Conservation (phyloP, 805 yeast genomes). For the Grigorovia jiainica region DNA sequence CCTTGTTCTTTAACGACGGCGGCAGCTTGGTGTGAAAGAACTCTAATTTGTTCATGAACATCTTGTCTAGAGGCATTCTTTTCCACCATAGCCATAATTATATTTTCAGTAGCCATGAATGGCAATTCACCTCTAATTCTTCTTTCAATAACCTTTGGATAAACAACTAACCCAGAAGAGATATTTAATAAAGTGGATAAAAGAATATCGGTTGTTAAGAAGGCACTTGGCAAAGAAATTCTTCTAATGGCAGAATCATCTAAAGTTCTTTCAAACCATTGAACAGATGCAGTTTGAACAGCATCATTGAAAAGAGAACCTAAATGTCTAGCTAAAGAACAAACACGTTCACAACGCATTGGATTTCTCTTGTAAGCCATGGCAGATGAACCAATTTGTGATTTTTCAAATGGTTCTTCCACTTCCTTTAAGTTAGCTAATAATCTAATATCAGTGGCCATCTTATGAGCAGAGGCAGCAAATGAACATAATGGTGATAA, state of each 20-base stretch:
- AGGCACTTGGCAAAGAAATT: slow-evolving; percentile 92
- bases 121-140: slow-evolving; percentile 92
- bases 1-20: slow-evolving; percentile 96
- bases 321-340: slow-evolving; percentile 94
- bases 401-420: slow-evolving; percentile 96
- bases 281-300: slow-evolving; percentile 93
- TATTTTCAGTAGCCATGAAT: slow-evolving; percentile 98
- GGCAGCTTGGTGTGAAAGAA: slow-evolving; percentile 93
- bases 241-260: slow-evolving; percentile 98
- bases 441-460: slow-evolving; percentile 93
- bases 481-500: slow-evolving; percentile 86
- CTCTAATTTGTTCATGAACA: slow-evolving; percentile 95
- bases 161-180: slow-evolving; percentile 91
- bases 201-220: slow-evolving; percentile 89
- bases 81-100: slow-evolving; percentile 99
- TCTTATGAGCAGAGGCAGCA: slow-evolving; percentile 94
- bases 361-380: slow-evolving; percentile 99
- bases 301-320: slow-evolving; percentile 89
- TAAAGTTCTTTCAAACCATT: slow-evolving; percentile 98
- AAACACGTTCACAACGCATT: slow-evolving; percentile 98
- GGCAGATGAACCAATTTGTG: slow-evolving; percentile 97
- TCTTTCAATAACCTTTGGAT: slow-evolving; percentile 97
- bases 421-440: slow-evolving; percentile 94
- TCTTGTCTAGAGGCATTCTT: slow-evolving; percentile 97
- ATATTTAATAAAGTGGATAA: slow-evolving; percentile 84